A percentile compares a stretch with the other conserved stretches of the same genome.
These are phyloP conservation scores for Salmacisia buchloeana DNA, from an alignment of 1,284 basidiomycete species.

Conservation along the genomic window DNA sequence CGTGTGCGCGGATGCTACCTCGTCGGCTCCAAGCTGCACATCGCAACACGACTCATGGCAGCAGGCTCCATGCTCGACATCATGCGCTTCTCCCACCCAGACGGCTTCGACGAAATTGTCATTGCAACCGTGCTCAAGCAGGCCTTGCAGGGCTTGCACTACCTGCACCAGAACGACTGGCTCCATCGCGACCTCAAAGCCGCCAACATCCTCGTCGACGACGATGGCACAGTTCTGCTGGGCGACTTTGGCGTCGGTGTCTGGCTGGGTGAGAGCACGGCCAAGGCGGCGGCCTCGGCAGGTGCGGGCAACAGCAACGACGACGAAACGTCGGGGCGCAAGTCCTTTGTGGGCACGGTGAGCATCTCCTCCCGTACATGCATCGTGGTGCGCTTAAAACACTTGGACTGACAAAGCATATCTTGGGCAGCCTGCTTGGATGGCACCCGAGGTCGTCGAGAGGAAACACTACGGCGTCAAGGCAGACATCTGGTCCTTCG, in stretches of 20 bases:
- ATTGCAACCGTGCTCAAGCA: constrained; percentile 75
- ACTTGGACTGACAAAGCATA: background rate
- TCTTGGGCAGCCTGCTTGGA: constrained; percentile 77
- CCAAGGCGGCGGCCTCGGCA: constrained; percentile 8
- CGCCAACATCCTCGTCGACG: constrained; percentile 66
- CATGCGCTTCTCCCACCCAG: constrained; percentile 74
- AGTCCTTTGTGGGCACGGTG: constrained; percentile 77
- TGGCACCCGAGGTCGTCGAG: constrained; percentile 84
- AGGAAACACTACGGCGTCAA: constrained; percentile 71
- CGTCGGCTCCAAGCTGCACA: constrained; percentile 72
- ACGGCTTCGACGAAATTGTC: constrained; percentile 80
- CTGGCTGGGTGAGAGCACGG: constrained; percentile 60
- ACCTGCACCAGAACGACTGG: constrained; percentile 79
- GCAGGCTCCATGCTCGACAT: constrained; percentile 78
- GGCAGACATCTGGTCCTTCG: constrained; percentile 87
- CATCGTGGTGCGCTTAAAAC: background rate
- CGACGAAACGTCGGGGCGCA: background rate
- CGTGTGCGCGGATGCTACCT: constrained; percentile 84
- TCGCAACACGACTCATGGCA: constrained; percentile 82
- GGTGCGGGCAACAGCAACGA: constrained; percentile 8
- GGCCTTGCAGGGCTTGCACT: constrained; percentile 75
- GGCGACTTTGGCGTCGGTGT: constrained; percentile 84
- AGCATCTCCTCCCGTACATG: background rate
- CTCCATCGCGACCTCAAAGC: constrained; percentile 85
- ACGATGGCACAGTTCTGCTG: constrained; percentile 71